These are phyloP conservation scores for Arctium lappa DNA, from an alignment of 129 eudicot genomes.

Conservation along the genomic window DNA sequence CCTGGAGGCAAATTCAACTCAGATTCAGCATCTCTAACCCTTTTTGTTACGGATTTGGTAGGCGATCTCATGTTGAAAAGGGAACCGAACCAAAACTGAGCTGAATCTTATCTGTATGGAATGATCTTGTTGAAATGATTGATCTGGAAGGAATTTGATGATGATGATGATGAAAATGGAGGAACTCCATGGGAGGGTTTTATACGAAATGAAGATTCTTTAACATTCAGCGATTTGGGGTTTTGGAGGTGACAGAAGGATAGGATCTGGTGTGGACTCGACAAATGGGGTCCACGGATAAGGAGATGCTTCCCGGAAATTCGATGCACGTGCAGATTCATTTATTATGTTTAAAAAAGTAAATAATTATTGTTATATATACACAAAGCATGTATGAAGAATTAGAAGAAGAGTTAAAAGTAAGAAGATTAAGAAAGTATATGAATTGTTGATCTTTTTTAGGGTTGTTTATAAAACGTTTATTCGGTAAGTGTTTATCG, in stretches of 20 bases:
- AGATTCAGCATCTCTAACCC: slow-evolving; percentile 32
- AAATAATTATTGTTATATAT: too few relatives aligned
- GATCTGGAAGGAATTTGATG: neutral
- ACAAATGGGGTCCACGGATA: neutral
- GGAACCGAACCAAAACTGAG: neutral
- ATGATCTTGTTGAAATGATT: neutral
- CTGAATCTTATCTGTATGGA: neutral
- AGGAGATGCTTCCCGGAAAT: neutral
- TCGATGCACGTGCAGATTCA: neutral
- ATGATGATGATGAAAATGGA: neutral
- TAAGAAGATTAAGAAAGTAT: too few relatives aligned
- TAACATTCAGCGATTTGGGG: neutral
- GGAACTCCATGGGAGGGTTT: slow-evolving; percentile 6
- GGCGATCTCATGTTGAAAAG: slow-evolving; percentile 27
- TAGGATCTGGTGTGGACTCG: neutral
- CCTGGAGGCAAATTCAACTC: slow-evolving; percentile 39
- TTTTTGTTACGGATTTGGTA: slow-evolving; percentile 8
- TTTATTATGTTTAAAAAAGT: too few relatives aligned
- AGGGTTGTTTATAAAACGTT: too few relatives aligned
- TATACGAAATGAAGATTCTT: neutral
- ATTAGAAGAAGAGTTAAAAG: too few relatives aligned
- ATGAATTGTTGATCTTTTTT: too few relatives aligned
- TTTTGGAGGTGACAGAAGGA: neutral
- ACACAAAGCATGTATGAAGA: too few relatives aligned
- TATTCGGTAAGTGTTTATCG: too few relatives aligned